phyloP scores from a whole-genome alignment of 2,329 filamentous ascomycete genomes.

The Graphilbum sp. region DNA sequence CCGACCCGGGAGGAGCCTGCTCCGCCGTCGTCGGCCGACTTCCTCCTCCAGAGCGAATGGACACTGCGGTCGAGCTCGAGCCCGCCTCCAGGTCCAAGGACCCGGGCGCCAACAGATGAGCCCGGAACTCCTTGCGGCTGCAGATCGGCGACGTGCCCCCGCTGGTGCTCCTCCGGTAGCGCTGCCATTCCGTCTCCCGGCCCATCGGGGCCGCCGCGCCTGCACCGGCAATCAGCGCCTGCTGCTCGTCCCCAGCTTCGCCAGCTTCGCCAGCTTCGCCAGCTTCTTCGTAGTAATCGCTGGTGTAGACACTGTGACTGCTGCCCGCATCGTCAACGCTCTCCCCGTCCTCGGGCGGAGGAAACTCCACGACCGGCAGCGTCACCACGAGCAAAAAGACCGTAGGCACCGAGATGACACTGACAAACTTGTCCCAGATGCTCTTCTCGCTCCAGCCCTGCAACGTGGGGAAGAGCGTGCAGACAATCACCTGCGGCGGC shows the following conservation, averaged over 20 bases:
- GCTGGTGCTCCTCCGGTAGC: constrained; percentile 32
- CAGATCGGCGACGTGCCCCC: neutral
- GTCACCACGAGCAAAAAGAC: constrained; percentile 84
- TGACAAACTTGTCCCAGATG: constrained; percentile 71
- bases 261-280: too few relatives aligned
- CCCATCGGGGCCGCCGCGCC: too few relatives aligned
- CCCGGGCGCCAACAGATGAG: too few relatives aligned
- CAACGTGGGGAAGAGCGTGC: constrained; percentile 75
- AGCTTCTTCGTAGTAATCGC: constrained; percentile 11
- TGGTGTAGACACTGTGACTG: constrained; percentile 10
- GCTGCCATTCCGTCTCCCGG: constrained; percentile 45
- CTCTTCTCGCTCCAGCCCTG: constrained; percentile 67
- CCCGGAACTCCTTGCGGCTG: neutral
- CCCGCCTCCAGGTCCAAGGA: too few relatives aligned
- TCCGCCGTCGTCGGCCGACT: too few relatives aligned
- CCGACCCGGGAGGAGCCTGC: too few relatives aligned
- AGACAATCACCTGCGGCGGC: constrained; percentile 50
- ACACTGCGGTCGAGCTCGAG: too few relatives aligned
- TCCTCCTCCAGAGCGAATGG: too few relatives aligned
- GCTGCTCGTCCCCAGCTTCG: too few relatives aligned
- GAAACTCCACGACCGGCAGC: constrained; percentile 72
- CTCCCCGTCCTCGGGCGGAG: constrained; percentile 38
- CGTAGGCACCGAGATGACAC: constrained; percentile 70
- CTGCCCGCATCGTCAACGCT: constrained; percentile 21
- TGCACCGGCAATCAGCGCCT: too few relatives aligned